A percentile compares a stretch with the other conserved stretches of the same genome.
phyloP scores from a whole-genome alignment of 352 stramenopile species.

The Pythium coloratum region DNA sequence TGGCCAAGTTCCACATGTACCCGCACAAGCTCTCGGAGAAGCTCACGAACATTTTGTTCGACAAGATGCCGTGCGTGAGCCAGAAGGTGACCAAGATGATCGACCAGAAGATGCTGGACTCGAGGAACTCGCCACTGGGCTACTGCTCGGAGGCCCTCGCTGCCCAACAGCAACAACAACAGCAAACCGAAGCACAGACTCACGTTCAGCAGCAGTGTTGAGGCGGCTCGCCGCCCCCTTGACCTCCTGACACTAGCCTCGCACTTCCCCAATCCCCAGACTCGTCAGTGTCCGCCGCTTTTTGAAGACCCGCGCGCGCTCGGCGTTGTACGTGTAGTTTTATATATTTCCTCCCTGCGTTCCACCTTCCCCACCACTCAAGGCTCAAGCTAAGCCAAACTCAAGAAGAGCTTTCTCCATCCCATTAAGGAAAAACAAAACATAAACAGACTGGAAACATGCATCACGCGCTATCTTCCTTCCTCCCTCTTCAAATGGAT shows the following conservation, averaged over 20 bases:
- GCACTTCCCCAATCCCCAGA: background rate
- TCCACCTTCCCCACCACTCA: background rate
- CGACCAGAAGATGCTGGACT: slow-evolving; percentile 44
- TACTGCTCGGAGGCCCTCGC: background rate
- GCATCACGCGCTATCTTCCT: too few species aligned
- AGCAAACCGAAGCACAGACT: slow-evolving; percentile 6
- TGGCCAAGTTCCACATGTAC: slow-evolving; percentile 83
- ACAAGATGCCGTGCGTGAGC: slow-evolving; percentile 55
- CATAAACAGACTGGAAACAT: slow-evolving; percentile 2
- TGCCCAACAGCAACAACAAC: slow-evolving; percentile 1
- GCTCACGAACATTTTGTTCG: slow-evolving; percentile 59
- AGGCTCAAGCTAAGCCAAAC: background rate
- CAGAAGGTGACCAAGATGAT: slow-evolving; percentile 69
- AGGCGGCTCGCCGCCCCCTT: slow-evolving; percentile 1
- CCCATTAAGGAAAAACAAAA: background rate
- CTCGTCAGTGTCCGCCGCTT: background rate
- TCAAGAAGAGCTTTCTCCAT: background rate
- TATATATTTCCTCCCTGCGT: background rate
- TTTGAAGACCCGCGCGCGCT: slow-evolving; percentile 3
- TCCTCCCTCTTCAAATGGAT: too few species aligned
- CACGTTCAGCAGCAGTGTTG: slow-evolving; percentile 18
- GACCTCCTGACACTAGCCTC: background rate
- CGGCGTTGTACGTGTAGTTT: slow-evolving; percentile 1
- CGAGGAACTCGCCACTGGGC: slow-evolving; percentile 1
- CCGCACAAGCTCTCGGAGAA: slow-evolving; percentile 70